phyloP scores from a whole-genome alignment of 2,329 filamentous ascomycete genomes.

The Alternaria metachromatica region DNA sequence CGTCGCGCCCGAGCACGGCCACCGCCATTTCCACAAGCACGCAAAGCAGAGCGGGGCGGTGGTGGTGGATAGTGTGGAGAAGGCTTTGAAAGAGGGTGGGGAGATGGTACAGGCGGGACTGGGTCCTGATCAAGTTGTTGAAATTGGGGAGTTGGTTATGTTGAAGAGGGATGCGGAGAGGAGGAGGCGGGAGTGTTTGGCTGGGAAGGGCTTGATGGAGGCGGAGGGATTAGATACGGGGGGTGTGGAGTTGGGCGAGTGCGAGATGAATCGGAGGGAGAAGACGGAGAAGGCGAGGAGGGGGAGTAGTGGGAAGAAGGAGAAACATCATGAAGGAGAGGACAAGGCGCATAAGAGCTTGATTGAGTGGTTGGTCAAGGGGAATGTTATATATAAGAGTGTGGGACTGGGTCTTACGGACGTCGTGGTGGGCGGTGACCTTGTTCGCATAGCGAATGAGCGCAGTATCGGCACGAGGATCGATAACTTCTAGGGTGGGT shows the following conservation, averaged over 20 bases:
- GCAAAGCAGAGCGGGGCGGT: conserved; percentile 65
- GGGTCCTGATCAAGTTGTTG: conserved; percentile 76
- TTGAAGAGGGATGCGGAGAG: conserved; percentile 61
- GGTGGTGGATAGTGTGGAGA: conserved; percentile 73
- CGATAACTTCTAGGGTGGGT: conserved; percentile 51
- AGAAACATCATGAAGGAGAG: conserved; percentile 25
- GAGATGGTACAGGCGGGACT: conserved; percentile 83
- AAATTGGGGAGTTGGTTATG: conserved; percentile 82
- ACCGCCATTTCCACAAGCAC: conserved; percentile 70
- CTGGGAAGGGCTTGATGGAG: conserved; percentile 56
- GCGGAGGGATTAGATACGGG: conserved; percentile 77
- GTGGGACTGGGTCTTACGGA: conserved; percentile 74
- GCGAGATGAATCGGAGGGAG: conserved; percentile 77
- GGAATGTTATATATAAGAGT: conserved; percentile 73
- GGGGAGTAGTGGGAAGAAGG: conserved; percentile 59
- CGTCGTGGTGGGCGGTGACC: conserved; percentile 65
- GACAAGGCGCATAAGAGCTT: conserved; percentile 51
- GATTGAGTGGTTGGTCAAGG: conserved; percentile 66
- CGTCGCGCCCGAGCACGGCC: conserved; percentile 58
- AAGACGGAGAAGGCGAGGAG: conserved; percentile 29
- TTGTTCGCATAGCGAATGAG: conserved; percentile 63
- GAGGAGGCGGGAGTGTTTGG: conserved; percentile 35
- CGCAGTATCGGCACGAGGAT: conserved; percentile 63
- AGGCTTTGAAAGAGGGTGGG: conserved; percentile 81
- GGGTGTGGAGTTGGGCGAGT: conserved; percentile 71